Conservation (phyloP, 2,329 filamentous ascomycete genomes). For the Clathrospora elynae region DNA sequence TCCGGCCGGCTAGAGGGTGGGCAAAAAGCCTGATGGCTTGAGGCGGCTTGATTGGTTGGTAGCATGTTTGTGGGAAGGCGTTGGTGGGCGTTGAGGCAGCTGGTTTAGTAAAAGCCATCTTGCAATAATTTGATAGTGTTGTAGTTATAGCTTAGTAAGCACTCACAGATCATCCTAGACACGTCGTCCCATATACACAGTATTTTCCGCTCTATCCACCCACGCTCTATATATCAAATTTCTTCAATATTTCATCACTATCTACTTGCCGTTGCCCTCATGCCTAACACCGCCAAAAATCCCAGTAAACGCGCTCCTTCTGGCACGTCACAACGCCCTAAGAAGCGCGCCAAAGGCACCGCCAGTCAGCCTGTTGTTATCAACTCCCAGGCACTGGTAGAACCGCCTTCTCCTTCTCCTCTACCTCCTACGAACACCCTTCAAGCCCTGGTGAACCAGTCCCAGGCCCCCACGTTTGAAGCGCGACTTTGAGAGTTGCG, state of each 20-base stretch:
- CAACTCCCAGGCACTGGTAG: background rate
- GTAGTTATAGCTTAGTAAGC: slow-evolving; percentile 2
- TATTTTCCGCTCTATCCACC: no score
- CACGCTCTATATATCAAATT: slow-evolving; percentile 1
- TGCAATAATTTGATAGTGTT: slow-evolving; percentile 4
- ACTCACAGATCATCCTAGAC: no score
- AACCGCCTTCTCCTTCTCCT: background rate
- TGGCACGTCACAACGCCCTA: background rate
- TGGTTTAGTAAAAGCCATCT: slow-evolving; percentile 4
- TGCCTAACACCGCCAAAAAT: slow-evolving; percentile 1
- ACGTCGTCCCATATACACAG: no score
- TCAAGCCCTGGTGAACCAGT: slow-evolving; percentile 2
- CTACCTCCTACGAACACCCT: slow-evolving; percentile 1
- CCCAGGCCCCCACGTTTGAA: slow-evolving; percentile 3
- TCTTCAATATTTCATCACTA: background rate
- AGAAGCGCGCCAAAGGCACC: slow-evolving; percentile 7
- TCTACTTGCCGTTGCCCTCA: no score
- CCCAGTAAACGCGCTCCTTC: slow-evolving; percentile 1
- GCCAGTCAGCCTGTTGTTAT: slow-evolving; percentile 4
- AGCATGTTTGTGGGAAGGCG: no score
- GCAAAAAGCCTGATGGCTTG: background rate
- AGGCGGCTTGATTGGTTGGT: no score
- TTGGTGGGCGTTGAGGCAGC: slow-evolving; percentile 1
- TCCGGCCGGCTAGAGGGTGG: background rate
- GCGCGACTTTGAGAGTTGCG: slow-evolving; percentile 4